Evolutionary conservation across 2,329 filamentous ascomycete species (phyloP).

Genomic region (Diplodia sapinea): DNA sequence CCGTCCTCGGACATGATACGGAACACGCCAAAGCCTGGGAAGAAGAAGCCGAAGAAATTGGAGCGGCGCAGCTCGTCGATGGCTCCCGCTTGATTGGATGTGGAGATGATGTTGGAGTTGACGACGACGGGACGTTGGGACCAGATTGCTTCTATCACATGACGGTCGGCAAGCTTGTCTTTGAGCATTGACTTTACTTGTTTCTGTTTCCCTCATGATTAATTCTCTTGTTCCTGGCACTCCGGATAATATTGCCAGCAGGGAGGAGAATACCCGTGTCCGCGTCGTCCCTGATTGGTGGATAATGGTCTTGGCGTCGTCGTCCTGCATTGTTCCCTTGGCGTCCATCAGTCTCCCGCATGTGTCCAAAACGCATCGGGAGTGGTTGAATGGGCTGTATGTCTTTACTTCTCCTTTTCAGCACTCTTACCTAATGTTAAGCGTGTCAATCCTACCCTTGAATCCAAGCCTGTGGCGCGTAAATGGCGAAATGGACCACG

Average conservation of each 20-base stretch:
- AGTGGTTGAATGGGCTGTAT: conserved; percentile 1
- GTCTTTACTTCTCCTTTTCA: background rate
- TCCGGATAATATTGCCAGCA: conserved; percentile 19
- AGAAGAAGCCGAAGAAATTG: conserved; percentile 49
- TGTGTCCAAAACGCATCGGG: conserved; percentile 3
- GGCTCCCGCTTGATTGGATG: background rate
- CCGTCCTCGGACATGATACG: background rate
- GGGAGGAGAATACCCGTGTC: conserved; percentile 5
- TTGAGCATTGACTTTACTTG: background rate
- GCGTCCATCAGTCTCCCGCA: conserved; percentile 5
- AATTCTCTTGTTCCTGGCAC: background rate
- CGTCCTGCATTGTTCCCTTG: background rate
- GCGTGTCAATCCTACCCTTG: background rate
- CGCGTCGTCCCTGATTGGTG: conserved; percentile 16
- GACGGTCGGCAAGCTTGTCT: too few species aligned
- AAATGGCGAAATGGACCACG: background rate
- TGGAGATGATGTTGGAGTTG: background rate
- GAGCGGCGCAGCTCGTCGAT: conserved; percentile 38
- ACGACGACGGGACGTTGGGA: background rate
- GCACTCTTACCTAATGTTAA: background rate
- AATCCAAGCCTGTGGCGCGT: background rate
- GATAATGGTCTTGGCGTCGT: conserved; percentile 21
- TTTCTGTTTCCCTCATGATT: background rate
- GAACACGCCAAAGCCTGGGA: conserved; percentile 32
- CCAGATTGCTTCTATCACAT: background rate